phyloP scores from a whole-genome alignment of 2,329 filamentous ascomycete genomes.

The Aspergillus ustus region DNA sequence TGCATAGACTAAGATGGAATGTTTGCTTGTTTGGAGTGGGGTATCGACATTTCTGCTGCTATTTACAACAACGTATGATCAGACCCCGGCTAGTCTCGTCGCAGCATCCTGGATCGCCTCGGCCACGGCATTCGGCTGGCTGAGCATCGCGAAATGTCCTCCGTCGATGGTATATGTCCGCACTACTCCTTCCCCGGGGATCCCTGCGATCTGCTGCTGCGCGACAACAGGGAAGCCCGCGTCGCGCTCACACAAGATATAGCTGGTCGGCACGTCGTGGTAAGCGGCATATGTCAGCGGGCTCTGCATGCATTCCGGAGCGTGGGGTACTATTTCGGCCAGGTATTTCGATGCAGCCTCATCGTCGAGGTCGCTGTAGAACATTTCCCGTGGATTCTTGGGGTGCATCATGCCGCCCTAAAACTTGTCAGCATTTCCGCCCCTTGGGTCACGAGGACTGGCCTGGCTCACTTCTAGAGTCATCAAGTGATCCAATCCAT shows the following conservation, averaged over 20 bases:
- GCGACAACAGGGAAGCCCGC: not conserved
- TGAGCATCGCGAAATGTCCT: conserved; percentile 1
- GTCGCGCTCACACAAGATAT: not conserved
- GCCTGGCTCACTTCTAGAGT: not conserved
- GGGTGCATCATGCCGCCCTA: not conserved
- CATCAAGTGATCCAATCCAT: not conserved
- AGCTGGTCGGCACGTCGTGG: not conserved
- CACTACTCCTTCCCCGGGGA: not conserved
- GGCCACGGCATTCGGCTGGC: not conserved
- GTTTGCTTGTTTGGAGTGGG: not conserved
- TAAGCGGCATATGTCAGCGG: conserved; percentile 2
- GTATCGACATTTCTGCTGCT: not conserved
- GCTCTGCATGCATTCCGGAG: not conserved
- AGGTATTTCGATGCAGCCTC: not conserved
- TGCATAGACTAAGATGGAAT: not conserved
- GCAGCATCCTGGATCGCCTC: not conserved
- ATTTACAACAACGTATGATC: not conserved
- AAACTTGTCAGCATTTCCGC: not conserved
- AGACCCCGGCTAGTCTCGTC: not conserved
- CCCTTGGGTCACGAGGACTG: not conserved
- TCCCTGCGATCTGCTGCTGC: not conserved
- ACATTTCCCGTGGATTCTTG: not conserved
- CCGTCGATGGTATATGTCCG: not conserved
- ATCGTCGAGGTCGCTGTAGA: not conserved
- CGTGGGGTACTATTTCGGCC: not conserved